A percentile compares a stretch with the other conserved stretches of the same genome.
phyloP scores from a whole-genome alignment of 352 stramenopile species.

The Phytophthora sp. region DNA sequence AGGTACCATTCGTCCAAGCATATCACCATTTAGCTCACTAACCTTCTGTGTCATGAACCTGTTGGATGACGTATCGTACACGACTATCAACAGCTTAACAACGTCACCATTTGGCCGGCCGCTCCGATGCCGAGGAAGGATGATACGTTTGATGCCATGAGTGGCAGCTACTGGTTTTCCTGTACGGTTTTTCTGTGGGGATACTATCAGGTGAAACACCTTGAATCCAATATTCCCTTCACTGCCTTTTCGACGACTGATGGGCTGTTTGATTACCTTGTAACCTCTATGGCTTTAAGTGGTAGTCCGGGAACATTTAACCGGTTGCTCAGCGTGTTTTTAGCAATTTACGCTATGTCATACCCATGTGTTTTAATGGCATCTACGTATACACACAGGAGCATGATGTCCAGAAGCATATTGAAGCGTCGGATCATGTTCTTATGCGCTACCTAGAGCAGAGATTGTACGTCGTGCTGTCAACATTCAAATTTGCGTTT shows the following conservation, averaged over 20 bases:
- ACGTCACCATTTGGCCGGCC: background rate
- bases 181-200: constrained; percentile 7
- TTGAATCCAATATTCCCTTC: constrained; percentile 7
- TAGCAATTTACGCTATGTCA: background rate
- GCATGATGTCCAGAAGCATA: background rate
- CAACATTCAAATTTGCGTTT: constrained; percentile 3
- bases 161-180: background rate
- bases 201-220: constrained; percentile 6
- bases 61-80: constrained; percentile 2
- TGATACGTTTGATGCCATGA: background rate
- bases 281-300: constrained; percentile 1
- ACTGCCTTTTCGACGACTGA: constrained; percentile 5
- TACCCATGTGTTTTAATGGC: constrained; percentile 12
- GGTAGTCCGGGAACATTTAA: constrained; percentile 2
- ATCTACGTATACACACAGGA: constrained; percentile 4
- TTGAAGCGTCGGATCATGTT: background rate
- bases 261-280: constrained; percentile 11
- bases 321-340: constrained; percentile 1
- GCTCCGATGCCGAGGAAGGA: constrained; percentile 1
- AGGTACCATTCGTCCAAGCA: constrained; percentile 1
- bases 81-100: constrained; percentile 10
- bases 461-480: constrained; percentile 5
- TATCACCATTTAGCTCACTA: background rate
- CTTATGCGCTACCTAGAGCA: background rate
- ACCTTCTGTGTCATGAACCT: constrained; percentile 4